Evolutionary conservation across 169 alveolate genomes (phyloP), one percentile per base, ranked within the genome.

Genomic region (Plasmodium chabaudi): DNA sequence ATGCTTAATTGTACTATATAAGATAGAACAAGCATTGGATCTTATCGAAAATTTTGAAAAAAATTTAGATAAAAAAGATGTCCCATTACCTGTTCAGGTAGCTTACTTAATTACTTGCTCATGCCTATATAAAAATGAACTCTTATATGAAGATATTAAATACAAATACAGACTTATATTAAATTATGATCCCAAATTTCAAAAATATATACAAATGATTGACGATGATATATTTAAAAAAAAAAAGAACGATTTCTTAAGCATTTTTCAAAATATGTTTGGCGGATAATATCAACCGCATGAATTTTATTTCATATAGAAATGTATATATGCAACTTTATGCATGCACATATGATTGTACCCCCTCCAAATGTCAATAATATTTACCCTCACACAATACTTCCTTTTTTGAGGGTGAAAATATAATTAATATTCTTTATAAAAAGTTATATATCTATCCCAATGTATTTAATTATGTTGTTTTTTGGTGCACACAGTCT

Each of bases 101-200:
- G 67, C 91, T 21, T 84, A 84, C 59, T 47, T 84, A 84, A 67
- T 84, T 42, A 69, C 82, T 21, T 56, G 57, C 9, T 17, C 91
- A 15, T 84, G 91, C 27, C 23, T 69, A 60, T 68, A 84, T 49
- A 84, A 59, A 57, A 57, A 67, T 44, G 59, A 9, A 6, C 34
- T 51, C 9, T 84, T 84, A 68, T 84, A 84, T 63, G 91, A 84
- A n/a, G 86, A 84, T 60, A 86, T 84, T 39, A 84, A 84, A 51
- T 84, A 84, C 67, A 84, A 59, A 61, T 84, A 84, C 70, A 68
- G 91, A 84, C 86, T 84, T 46, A 68, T 84, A 84, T 57, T 84
- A 51, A 84, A 69, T 69, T 84, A 68, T 49, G 91, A 84, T 15
- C 91, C 91, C 23, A 86, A 84, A 7, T 84, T 84, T 63, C 71